A percentile compares a stretch with the other conserved stretches of the same genome.
Conservation (phyloP, 805 yeast species). For the Blastobotrys terrestris region DNA sequence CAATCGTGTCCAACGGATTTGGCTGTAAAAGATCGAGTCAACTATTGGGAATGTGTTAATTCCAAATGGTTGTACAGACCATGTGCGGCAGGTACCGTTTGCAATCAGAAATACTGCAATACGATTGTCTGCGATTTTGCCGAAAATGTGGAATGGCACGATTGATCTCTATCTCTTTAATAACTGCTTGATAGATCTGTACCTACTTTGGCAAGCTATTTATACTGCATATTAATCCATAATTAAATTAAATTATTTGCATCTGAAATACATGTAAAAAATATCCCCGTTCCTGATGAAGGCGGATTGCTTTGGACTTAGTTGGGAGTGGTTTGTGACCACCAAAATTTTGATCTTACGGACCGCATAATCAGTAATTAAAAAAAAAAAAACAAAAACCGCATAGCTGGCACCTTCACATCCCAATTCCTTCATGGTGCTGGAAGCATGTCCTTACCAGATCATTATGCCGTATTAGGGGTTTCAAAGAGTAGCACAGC, state of each 20-base stretch:
- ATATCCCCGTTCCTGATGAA: no score
- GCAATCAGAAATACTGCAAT: neutral
- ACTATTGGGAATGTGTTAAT: neutral
- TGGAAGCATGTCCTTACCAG: neutral
- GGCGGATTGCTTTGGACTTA: no score
- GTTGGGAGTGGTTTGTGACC: neutral
- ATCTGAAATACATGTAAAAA: no score
- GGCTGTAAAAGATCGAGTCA: neutral
- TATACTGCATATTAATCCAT: neutral
- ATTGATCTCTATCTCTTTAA: neutral
- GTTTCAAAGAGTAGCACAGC: conserved; percentile 20
- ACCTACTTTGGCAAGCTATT: neutral
- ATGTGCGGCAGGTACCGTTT: neutral
- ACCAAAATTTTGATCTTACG: no score
- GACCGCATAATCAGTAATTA: no score
- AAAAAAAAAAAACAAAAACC: no score
- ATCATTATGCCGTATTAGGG: conserved; percentile 30
- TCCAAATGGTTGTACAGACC: neutral
- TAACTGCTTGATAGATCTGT: neutral
- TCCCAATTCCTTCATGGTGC: neutral
- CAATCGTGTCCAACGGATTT: neutral
- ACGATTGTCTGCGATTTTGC: neutral
- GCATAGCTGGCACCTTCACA: neutral
- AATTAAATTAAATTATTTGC: neutral
- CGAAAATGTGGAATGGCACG: neutral